Conservation (phyloP, 2,329 filamentous ascomycete genomes). For the Aplosporella prunicola region DNA sequence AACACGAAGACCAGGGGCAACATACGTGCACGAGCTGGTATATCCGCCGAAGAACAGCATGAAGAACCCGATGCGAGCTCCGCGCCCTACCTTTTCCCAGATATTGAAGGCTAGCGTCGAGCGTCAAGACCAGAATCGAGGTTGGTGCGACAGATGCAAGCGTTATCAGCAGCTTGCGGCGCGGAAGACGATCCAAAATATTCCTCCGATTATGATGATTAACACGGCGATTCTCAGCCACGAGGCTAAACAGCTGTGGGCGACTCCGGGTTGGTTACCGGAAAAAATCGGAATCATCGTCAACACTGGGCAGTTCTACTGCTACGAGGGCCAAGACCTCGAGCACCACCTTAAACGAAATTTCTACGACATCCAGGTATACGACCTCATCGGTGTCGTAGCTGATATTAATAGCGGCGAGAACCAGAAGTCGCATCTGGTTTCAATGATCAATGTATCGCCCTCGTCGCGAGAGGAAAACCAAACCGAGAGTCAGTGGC, state of each 20-base stretch:
- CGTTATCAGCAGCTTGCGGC: constrained; percentile 83
- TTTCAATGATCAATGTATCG: constrained; percentile 77
- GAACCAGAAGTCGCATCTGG: constrained; percentile 79
- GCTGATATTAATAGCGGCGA: constrained; percentile 81
- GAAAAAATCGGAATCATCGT: constrained; percentile 90
- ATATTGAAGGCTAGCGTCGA: constrained; percentile 90
- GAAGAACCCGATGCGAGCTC: constrained; percentile 46
- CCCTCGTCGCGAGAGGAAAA: constrained; percentile 52
- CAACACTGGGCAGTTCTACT: constrained; percentile 84
- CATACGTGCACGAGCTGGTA: constrained; percentile 74
- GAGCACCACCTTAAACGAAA: constrained; percentile 69
- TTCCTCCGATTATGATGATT: constrained; percentile 80
- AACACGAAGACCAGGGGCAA: constrained; percentile 67
- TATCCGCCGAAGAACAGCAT: constrained; percentile 57
- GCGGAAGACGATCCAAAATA: constrained; percentile 69
- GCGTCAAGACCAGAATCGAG: constrained; percentile 75
- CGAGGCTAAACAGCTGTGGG: constrained; percentile 75
- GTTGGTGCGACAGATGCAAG: constrained; percentile 88
- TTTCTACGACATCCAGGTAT: constrained; percentile 73
- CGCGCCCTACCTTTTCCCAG: constrained; percentile 63
- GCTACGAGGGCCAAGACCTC: constrained; percentile 87
- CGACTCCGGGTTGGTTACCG: constrained; percentile 80
- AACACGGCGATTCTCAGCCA: constrained; percentile 67
- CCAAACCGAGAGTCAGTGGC: constrained; percentile 64
- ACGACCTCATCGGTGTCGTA: constrained; percentile 83